phyloP scores from a whole-genome alignment of 306 rosid species.

The Cercis canadensis region DNA sequence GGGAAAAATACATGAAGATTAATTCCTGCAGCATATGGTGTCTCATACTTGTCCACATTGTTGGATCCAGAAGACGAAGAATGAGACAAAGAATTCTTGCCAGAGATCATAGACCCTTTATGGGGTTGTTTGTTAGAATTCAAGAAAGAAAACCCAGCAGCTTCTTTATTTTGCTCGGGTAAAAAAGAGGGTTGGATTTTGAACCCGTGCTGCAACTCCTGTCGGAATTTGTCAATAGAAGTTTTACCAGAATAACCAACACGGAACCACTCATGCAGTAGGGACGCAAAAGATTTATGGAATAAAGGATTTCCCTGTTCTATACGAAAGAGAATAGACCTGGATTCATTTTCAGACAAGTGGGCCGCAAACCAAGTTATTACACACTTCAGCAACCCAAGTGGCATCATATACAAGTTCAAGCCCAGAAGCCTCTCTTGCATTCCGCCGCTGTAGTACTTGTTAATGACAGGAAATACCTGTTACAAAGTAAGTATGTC shows the following conservation, averaged over 20 bases:
- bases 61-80: slow-evolving; percentile 53
- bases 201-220: slow-evolving; percentile 70
- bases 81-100: slow-evolving; percentile 42
- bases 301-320: slow-evolving; percentile 50
- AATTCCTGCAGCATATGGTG: slow-evolving; percentile 68
- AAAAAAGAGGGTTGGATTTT: slow-evolving; percentile 60
- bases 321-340: slow-evolving; percentile 56
- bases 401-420: slow-evolving; percentile 87
- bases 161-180: slow-evolving; percentile 55
- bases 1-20: slow-evolving; percentile 75
- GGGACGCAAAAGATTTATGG: slow-evolving; percentile 63
- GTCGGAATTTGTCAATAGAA: slow-evolving; percentile 66
- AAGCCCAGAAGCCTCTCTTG: slow-evolving; percentile 71
- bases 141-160: slow-evolving; percentile 53
- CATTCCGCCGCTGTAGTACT: slow-evolving; percentile 59
- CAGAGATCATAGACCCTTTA: slow-evolving; percentile 37
- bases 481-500: slow-evolving; percentile 50
- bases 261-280: slow-evolving; percentile 82
- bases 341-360: slow-evolving; percentile 74
- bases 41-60: slow-evolving; percentile 51
- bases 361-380: slow-evolving; percentile 85
- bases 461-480: slow-evolving; percentile 76
- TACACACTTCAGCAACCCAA: slow-evolving; percentile 80
- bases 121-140: slow-evolving; percentile 42
- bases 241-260: slow-evolving; percentile 81